These are phyloP conservation scores for Cyclostephanos invisitatus DNA, from an alignment of 108 stramenopile species.

Conservation along the genomic window DNA sequence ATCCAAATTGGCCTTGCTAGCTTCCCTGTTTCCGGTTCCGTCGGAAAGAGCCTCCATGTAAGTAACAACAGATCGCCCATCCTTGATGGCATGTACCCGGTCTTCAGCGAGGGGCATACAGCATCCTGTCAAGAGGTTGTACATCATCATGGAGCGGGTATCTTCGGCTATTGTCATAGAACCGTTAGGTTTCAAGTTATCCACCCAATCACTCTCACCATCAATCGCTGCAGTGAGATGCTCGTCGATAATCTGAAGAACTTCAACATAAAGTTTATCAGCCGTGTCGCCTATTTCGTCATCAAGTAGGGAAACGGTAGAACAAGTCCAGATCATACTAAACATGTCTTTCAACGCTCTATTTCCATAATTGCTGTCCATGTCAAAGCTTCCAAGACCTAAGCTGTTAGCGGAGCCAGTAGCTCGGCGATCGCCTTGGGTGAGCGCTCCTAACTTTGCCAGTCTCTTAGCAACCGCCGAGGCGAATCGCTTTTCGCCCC, in stretches of 20 bases:
- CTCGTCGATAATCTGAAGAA: slow-evolving; percentile 1
- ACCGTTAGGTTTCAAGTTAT: neutral
- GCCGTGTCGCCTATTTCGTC: neutral
- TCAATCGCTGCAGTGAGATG: slow-evolving; percentile 6
- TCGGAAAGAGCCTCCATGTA: slow-evolving; percentile 24
- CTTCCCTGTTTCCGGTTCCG: slow-evolving; percentile 29
- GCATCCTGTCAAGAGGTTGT: neutral
- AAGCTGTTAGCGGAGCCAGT: slow-evolving; percentile 36
- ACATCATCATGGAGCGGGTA: slow-evolving; percentile 5
- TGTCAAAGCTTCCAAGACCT: slow-evolving; percentile 45
- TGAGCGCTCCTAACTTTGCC: slow-evolving; percentile 69
- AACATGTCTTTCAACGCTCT: slow-evolving; percentile 14
- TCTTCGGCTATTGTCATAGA: slow-evolving; percentile 1
- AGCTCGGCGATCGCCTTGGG: slow-evolving; percentile 69
- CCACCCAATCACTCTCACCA: slow-evolving; percentile 2
- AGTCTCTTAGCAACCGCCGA: slow-evolving; percentile 72
- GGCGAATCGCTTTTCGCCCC: slow-evolving; percentile 76
- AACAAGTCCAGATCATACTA: slow-evolving; percentile 13
- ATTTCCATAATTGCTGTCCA: slow-evolving; percentile 46
- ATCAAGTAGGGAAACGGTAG: neutral
- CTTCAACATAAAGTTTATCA: neutral
- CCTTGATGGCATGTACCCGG: slow-evolving; percentile 33
- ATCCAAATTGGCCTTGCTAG: slow-evolving; percentile 39
- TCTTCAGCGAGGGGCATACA: slow-evolving; percentile 21
- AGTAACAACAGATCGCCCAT: slow-evolving; percentile 26